These are phyloP conservation scores for Neophaeococcomyces aloes DNA, from an alignment of 2,329 filamentous ascomycete species.

Conservation along the genomic window DNA sequence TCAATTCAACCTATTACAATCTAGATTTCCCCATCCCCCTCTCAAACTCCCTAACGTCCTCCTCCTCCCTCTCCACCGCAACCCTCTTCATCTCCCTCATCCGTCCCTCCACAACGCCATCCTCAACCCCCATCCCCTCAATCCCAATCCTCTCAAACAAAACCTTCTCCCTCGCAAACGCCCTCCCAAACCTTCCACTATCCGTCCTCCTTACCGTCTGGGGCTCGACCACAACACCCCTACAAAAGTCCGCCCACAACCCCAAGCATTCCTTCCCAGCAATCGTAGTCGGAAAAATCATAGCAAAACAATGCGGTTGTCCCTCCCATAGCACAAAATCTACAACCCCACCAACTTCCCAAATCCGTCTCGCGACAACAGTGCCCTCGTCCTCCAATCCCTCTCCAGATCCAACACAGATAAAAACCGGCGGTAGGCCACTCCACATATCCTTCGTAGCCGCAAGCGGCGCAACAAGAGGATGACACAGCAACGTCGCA, in stretches of 20 bases:
- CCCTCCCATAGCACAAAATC: slow-evolving; percentile 35
- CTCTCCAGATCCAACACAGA: slow-evolving; percentile 34
- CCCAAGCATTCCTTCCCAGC: slow-evolving; percentile 44
- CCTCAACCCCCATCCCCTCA: no score
- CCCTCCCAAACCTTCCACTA: slow-evolving; percentile 24
- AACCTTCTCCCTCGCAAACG: slow-evolving; percentile 23
- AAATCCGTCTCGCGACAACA: slow-evolving; percentile 31
- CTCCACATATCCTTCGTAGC: slow-evolving; percentile 30
- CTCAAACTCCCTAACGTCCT: no score
- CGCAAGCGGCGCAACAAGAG: slow-evolving; percentile 32
- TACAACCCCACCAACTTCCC: slow-evolving; percentile 29
- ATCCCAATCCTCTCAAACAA: no score
- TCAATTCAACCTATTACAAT: no score
- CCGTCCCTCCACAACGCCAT: no score
- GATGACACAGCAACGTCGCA: slow-evolving; percentile 30
- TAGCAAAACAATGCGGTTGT: slow-evolving; percentile 43
- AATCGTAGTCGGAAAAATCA: slow-evolving; percentile 42
- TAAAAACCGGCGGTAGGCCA: slow-evolving; percentile 32
- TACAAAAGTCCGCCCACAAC: slow-evolving; percentile 46
- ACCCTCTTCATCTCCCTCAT: no score
- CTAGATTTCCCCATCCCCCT: no score
- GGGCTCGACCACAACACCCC: slow-evolving; percentile 24
- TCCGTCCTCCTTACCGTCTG: slow-evolving; percentile 19
- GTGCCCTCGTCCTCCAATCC: slow-evolving; percentile 32
- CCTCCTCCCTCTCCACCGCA: no score